Conservation (phyloP, 805 yeast species). For the Cyberlindnera americana region DNA sequence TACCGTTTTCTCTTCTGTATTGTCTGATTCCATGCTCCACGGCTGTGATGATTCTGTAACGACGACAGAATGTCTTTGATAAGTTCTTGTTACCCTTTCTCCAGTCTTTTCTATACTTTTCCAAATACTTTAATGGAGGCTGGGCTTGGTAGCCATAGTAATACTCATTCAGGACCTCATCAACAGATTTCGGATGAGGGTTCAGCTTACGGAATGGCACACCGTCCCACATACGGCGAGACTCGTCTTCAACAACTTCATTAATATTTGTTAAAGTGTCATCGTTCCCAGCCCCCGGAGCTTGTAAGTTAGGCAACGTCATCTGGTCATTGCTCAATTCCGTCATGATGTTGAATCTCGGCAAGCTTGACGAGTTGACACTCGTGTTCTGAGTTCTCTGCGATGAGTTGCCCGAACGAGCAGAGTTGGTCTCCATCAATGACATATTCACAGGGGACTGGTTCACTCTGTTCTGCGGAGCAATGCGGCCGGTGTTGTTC, state of each 20-base stretch:
- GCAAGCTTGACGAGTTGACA: conserved; percentile 1
- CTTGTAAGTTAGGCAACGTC: conserved; percentile 4
- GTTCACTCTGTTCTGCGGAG: conserved; percentile 18
- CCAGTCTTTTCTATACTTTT: conserved; percentile 28
- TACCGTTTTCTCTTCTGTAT: conserved; percentile 19
- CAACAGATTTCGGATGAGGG: conserved; percentile 25
- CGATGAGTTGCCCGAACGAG: not conserved
- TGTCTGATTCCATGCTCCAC: conserved; percentile 24
- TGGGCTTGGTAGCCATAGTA: conserved; percentile 28
- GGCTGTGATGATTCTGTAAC: conserved; percentile 26
- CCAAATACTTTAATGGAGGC: conserved; percentile 27
- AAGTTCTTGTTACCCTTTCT: conserved; percentile 26
- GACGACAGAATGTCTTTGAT: conserved; percentile 26
- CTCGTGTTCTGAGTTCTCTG: conserved; percentile 1
- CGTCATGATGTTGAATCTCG: conserved; percentile 11
- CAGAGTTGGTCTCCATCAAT: conserved; percentile 6
- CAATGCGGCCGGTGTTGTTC: conserved; percentile 7
- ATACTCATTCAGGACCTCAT: conserved; percentile 28
- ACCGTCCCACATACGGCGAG: conserved; percentile 19
- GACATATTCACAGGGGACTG: conserved; percentile 10
- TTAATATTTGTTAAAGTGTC: conserved; percentile 6
- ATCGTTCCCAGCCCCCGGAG: conserved; percentile 2
- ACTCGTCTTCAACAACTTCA: conserved; percentile 15
- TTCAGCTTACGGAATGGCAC: conserved; percentile 22
- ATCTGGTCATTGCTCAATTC: conserved; percentile 16